Conservation (phyloP, 768 basidiomycete species). For the Psilocybe cyanescens region DNA sequence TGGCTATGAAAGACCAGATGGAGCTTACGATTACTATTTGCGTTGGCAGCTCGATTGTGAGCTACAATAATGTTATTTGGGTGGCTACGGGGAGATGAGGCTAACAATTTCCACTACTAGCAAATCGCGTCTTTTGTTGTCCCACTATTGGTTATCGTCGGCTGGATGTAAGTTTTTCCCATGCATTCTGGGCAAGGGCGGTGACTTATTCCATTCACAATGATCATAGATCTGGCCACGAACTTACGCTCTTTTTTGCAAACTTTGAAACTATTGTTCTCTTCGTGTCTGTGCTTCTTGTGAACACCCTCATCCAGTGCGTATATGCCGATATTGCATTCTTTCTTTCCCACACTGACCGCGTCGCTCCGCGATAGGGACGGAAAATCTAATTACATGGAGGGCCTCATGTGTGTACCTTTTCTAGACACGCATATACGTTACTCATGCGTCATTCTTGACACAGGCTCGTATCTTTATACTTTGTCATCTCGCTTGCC, state of each 20-base stretch:
- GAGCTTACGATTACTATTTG: conserved; percentile 77
- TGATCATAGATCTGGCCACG: conserved; percentile 57
- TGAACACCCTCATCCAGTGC: conserved; percentile 79
- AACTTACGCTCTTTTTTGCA: conserved; percentile 81
- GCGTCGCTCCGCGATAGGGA: conserved; percentile 45
- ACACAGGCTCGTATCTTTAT: conserved; percentile 62
- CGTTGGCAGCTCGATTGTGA: conserved; percentile 80
- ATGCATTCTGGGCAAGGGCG: conserved; percentile 3
- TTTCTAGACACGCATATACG: conserved; percentile 11
- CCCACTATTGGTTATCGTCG: conserved; percentile 85
- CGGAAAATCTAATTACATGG: conserved; percentile 91
- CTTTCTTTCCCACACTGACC: conserved; percentile 4
- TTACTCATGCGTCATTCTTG: conserved; percentile 38
- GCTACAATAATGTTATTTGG: conserved; percentile 26
- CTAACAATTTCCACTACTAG: conserved; percentile 33
- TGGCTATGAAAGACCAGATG: conserved; percentile 77
- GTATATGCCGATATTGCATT: conserved; percentile 26
- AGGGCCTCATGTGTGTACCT: conserved; percentile 71
- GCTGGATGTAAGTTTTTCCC: conserved; percentile 71
- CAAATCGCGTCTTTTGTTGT: conserved; percentile 90
- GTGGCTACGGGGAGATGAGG: not conserved
- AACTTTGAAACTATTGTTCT: conserved; percentile 89
- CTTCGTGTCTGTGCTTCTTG: conserved; percentile 87
- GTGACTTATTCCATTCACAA: conserved; percentile 9
- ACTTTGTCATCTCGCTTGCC: conserved; percentile 80